Evolutionary conservation across 2,329 filamentous ascomycete genomes (phyloP), one percentile per base, ranked within the genome.

Genomic region (Curvularia lunata): DNA sequence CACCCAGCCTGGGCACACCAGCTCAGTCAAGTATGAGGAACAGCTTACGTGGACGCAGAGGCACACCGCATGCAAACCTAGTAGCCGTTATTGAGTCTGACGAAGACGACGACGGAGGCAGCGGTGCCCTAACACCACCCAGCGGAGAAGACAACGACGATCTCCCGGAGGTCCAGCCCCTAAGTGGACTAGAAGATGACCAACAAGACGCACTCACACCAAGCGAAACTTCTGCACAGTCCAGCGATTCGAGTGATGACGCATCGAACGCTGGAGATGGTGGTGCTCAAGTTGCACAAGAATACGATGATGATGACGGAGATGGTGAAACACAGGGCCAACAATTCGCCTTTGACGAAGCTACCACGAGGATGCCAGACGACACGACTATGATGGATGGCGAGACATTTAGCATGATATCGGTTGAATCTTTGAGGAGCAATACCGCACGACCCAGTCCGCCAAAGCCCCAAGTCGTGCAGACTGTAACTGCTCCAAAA

Each of bases 401-500:
- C 58, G 81, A 83, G 62, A 80, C 79, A 52, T 83, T 83, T 66
- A 83, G 79, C 56, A 82, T 83, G 77, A 75, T 83, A 1, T 82
- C 80, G 2, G 70, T 82, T 10, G 78, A 82, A 34, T 81, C 80
- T 1, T 62, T 83, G 30, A 77, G 77, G 28, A 76, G 73, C 41
- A 69, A 61, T 40, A 68, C 64, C 30, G 63, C 62, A 12, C 56
- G 69, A 10, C 68, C 65, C n/a, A 74, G 70, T 45, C 72, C 74
- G 12, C 57, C 61, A 12, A 63, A 68, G 48, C 52, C 52, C 25
- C 52, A 59, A 18, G 52, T 59, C 3, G 45, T 21, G 1, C 56
- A 55, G 2, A 61, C 43, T 8, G 48, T 63, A n/a, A 37, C 49
- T 21, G 52, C 48, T 1, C 48, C 53, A 13, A 57, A 32, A 13